These are phyloP conservation scores for Tritrichomonas musculus DNA, from an alignment of 208 protist genomes.

Conservation along the genomic window DNA sequence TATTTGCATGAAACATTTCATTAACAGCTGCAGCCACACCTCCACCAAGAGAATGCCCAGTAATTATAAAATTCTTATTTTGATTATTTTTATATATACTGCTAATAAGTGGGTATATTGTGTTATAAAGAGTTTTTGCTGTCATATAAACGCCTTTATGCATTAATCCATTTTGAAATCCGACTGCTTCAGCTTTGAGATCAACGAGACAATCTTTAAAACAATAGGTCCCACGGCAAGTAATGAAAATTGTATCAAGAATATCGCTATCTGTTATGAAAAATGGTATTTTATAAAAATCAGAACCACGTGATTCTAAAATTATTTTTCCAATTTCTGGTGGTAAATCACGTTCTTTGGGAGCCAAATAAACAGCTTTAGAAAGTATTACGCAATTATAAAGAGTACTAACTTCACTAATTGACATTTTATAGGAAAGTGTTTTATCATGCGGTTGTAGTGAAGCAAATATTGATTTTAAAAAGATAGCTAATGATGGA, in stretches of 20 bases:
- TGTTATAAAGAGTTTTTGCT: not conserved
- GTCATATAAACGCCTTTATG: not conserved
- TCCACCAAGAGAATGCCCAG: not conserved
- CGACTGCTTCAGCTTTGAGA: not conserved
- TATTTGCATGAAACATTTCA: not conserved
- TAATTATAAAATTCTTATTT: not conserved
- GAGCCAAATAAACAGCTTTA: not conserved
- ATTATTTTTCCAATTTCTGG: not conserved
- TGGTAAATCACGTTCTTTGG: not conserved
- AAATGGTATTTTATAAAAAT: not conserved
- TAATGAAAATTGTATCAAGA: not conserved
- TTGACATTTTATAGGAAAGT: not conserved
- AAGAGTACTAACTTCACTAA: not conserved
- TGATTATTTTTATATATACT: not conserved
- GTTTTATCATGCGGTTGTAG: not conserved
- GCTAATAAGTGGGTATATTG: not conserved
- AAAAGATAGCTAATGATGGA: not conserved
- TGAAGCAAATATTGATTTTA: not conserved
- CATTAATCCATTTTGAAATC: not conserved
- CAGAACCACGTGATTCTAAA: not conserved
- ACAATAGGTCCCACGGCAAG: not conserved
- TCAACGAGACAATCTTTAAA: not conserved
- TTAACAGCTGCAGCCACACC: not conserved
- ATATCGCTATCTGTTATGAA: not conserved
- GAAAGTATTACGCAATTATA: not conserved